Percentiles rank a stretch among this genome's conserved stretches.
Evolutionary conservation across 441 rosid species (phyloP).

Genomic region (Codiaeum variegatum): DNA sequence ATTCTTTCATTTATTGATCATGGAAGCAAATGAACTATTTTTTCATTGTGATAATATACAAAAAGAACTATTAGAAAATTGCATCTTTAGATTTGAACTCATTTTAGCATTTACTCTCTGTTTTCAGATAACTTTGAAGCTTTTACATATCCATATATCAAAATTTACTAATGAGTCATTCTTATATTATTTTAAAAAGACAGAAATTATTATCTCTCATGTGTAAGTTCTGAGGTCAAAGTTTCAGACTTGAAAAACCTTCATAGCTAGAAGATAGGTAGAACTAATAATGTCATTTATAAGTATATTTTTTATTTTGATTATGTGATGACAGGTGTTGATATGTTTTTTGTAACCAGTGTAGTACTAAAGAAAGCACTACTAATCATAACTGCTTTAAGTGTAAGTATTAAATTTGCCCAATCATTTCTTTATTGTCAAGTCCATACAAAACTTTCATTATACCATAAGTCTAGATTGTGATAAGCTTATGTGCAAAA

Average conservation of each 20-base stretch:
- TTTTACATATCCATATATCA: not conserved
- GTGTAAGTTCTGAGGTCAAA: not conserved
- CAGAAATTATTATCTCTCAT: not conserved
- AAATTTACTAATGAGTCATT: not conserved
- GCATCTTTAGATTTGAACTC: no score
- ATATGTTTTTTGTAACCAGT: constrained; percentile 17
- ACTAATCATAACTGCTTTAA: constrained; percentile 11
- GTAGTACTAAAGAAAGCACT: constrained; percentile 6
- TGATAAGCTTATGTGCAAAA: no score
- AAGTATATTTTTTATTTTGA: not conserved
- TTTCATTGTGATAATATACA: not conserved
- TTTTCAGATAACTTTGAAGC: no score
- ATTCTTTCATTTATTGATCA: not conserved
- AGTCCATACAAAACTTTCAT: no score
- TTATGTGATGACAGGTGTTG: constrained; percentile 13
- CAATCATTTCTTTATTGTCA: not conserved
- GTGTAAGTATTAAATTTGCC: not conserved
- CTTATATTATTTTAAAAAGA: no score
- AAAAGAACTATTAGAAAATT: no score
- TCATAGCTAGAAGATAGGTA: not conserved
- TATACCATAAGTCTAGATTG: no score
- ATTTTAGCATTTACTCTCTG: no score
- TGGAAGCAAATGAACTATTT: not conserved
- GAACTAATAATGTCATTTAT: not conserved
- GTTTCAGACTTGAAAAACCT: not conserved